Evolutionary conservation across 768 basidiomycete species (phyloP).

Genomic region (Myochromella boudieri): DNA sequence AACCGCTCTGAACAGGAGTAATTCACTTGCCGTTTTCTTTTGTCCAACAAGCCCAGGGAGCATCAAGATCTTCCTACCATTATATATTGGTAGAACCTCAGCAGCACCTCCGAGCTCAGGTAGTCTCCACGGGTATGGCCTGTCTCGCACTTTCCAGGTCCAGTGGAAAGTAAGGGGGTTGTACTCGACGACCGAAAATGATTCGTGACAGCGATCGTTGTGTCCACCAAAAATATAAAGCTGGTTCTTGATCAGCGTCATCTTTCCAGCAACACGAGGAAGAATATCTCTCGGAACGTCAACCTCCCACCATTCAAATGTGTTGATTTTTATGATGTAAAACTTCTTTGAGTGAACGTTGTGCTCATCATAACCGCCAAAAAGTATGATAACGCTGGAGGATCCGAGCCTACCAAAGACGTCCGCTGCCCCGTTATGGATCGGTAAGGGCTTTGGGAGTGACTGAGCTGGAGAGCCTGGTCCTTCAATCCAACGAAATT

Average conservation of each 20-base stretch:
- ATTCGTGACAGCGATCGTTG: neutral
- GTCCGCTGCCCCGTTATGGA: neutral
- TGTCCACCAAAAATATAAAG: slow-evolving; percentile 14
- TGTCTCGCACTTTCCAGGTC: slow-evolving; percentile 13
- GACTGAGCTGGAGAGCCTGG: neutral
- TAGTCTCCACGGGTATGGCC: slow-evolving; percentile 11
- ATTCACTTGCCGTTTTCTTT: too few species aligned
- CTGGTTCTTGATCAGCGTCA: slow-evolving; percentile 6
- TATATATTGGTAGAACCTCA: neutral
- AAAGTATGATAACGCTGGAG: neutral
- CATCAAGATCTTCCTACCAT: slow-evolving; percentile 7
- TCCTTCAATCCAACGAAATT: neutral
- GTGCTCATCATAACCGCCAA: neutral
- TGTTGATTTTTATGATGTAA: slow-evolving; percentile 2
- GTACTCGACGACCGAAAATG: slow-evolving; percentile 12
- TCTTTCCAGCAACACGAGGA: neutral
- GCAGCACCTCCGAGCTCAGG: slow-evolving; percentile 3
- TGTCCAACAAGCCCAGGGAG: neutral
- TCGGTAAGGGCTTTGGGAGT: neutral
- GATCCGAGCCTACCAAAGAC: neutral
- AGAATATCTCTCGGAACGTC: neutral
- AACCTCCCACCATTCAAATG: slow-evolving; percentile 4
- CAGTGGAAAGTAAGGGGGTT: neutral
- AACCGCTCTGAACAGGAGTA: too few species aligned
- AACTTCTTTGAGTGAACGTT: neutral